Base-by-base conservation (phyloP, 2,329 filamentous ascomycete genomes). In the Aurifilum marmelostoma region DNA sequence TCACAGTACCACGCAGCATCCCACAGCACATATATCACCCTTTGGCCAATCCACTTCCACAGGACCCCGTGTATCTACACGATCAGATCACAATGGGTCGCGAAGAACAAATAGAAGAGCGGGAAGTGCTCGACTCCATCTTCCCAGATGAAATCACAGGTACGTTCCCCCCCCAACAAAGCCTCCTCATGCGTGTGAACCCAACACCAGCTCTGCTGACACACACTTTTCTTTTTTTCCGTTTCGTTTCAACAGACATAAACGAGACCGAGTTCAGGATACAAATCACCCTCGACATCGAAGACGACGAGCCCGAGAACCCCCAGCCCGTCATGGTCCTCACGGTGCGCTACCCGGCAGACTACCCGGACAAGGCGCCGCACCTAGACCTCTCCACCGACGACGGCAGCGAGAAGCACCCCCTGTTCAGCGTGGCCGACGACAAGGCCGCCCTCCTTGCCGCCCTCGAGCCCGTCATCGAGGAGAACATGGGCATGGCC, bases 81-180 rank as follows among this genome's bases (percentile, higher is more conserved):
- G 27, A 60, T 47, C 52, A 63, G 73, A 82, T 71, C 54, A 60
- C 4, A 9, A 90, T 91, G 89, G 88, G 88, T 63, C 86, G 83
- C 78, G 95, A 98, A 85, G 96, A 99, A 71, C 96, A 99, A 80
- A 83, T 90, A 73, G 96, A 99, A 83, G 96, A 99, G 86, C 91
- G 94, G 71, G 96, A 99, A 81, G 95, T 99, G 75, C 93, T 99
- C 78, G 93, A 97, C 77, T 97, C 95, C 71, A 99, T 99, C 77
- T 99, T 98, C 75, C 94, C 96, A 1, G 95, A 99, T 71, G 96
- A 99, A 83, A 97, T 99, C 75, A 95, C 91, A 87, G 92, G 94
- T 95, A 76, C 29, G 32, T n/a, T 4, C 34, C 4, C 34, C 34
- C 34, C 34, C 34, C 4, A 34, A 34, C 43, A 11, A 11, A n/a